Conservation (phyloP, 257 asterid genomes). For the Rubia yunnanensis region DNA sequence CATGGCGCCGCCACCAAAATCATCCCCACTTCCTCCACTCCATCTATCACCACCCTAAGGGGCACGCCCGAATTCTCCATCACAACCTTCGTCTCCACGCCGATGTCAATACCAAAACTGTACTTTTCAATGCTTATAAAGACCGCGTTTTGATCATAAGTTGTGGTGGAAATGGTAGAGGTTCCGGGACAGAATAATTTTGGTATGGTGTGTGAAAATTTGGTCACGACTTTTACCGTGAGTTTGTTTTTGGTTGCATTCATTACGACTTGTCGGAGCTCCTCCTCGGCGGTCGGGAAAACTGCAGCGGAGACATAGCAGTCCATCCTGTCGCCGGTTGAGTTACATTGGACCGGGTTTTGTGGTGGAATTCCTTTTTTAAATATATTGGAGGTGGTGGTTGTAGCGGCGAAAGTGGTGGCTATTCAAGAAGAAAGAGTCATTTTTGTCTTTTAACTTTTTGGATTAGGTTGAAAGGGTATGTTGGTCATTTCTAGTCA, state of each 20-base stretch:
- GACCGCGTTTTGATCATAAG: conserved; percentile 14
- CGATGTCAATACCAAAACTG: conserved; percentile 26
- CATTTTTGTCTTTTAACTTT: too few species aligned
- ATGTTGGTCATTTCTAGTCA: too few species aligned
- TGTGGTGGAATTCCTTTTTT: conserved; percentile 73
- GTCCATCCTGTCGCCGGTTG: conserved; percentile 38
- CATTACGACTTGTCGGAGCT: conserved; percentile 51
- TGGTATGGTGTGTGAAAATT: conserved; percentile 75
- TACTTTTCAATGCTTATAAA: conserved; percentile 68
- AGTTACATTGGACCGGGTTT: conserved; percentile 50
- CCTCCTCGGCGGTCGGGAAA: conserved; percentile 59
- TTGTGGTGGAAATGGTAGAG: background rate
- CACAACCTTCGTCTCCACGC: conserved; percentile 23
- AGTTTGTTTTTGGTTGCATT: conserved; percentile 36
- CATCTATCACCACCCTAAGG: conserved; percentile 44
- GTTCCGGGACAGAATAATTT: conserved; percentile 48
- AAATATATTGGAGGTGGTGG: too few species aligned
- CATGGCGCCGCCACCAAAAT: conserved; percentile 73
- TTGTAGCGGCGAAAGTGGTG: too few species aligned
- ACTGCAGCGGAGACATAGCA: conserved; percentile 41
- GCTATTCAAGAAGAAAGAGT: too few species aligned
- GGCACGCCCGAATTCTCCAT: conserved; percentile 70
- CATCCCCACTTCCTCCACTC: conserved; percentile 50
- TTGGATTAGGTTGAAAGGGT: too few species aligned
- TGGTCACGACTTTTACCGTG: conserved; percentile 55